Conservation (phyloP, 2,329 filamentous ascomycete species). For the Xylaria sp. region DNA sequence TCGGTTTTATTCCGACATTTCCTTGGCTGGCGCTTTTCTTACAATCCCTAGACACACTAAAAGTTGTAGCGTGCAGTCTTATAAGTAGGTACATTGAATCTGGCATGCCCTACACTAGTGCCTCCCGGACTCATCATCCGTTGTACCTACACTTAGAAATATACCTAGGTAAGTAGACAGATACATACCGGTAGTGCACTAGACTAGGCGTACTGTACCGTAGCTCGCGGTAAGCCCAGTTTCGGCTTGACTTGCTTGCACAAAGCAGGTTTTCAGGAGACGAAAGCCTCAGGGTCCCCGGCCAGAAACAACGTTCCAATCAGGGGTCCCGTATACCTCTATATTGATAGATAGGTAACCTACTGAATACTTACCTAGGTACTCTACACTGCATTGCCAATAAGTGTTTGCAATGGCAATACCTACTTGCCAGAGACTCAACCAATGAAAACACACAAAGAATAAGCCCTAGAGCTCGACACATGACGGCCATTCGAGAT, state of each 20-base stretch:
- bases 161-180: not conserved
- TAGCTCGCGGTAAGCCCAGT: not conserved
- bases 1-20: not conserved
- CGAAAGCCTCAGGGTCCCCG: not conserved
- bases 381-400: not conserved
- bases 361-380: not conserved
- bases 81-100: not conserved
- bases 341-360: not conserved
- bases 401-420: not conserved
- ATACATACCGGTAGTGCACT: not conserved
- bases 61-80: not conserved
- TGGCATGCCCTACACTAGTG: not conserved
- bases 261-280: not conserved
- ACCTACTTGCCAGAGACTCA: not conserved
- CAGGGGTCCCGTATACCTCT: not conserved
- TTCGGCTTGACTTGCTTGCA: conserved; percentile 36
- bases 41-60: not conserved
- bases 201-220: not conserved
- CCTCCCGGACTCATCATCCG: not conserved
- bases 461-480: not conserved
- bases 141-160: not conserved
- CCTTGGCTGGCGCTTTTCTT: not conserved
- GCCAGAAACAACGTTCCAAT: not conserved
- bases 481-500: not conserved
- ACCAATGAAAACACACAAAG: not conserved